Evolutionary conservation across 169 alveolate genomes (phyloP), one percentile per base, ranked within the genome.

Genomic region (Miamiensis avidus): DNA sequence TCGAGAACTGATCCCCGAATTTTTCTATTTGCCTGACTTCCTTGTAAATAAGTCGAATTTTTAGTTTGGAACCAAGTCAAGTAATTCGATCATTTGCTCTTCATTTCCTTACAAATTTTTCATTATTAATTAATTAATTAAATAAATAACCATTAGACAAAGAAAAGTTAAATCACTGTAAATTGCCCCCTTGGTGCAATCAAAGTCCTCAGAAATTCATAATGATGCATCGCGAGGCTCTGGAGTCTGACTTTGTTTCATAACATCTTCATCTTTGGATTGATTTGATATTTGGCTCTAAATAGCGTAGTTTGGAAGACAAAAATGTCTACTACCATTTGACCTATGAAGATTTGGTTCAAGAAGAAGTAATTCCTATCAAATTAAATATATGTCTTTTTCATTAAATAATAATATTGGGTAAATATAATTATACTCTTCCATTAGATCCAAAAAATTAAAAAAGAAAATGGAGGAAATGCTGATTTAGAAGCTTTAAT

Each of bases 201-300:
- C 34, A 74, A 0, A 79, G 31, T 65, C 84, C 84, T 11, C 64
- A 79, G n/a, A 69, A 79, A 27, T 79, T 79, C 29, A 49, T 79
- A 28, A 72, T 33, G 25, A 29, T 79, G 27, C 76, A 79, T 25
- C 73, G 78, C 49, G 75, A 81, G 33, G 99, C 99, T 4, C 93
- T 98, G 33, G 99, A 99, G 93, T 93, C 99, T 84, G 98, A 97
- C 81, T 93, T 94, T 91, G 99, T 98, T 27, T 96, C 99, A 76
- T 85, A 94, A 65, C 89, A 96, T 83, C 75, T 99, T 74, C 96
- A 98, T 91, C 94, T 94, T 78, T 99, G 99, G 99, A 98, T 99
- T 73, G 99, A 99, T 87, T 94, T 98, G 75, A 98, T 99, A 30
- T 99, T 98, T 93, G 99, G 99, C 16, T 97, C 82, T 87, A 97